Evolutionary conservation across 2,329 filamentous ascomycete genomes (phyloP).

Genomic region (Dactylellina haptotyla): DNA sequence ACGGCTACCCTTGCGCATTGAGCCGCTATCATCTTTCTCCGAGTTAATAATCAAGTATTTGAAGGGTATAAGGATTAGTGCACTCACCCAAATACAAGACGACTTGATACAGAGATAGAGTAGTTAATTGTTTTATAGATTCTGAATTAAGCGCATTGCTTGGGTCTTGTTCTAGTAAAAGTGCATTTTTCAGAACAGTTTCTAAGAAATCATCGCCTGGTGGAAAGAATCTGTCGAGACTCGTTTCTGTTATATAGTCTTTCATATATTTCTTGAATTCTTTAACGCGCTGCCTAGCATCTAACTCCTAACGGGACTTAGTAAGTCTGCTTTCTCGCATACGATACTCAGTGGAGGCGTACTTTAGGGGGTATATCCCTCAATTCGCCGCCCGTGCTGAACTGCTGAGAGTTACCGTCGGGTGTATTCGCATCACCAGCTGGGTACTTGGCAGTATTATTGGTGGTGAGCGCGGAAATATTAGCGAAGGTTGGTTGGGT

Average conservation of each 20-base stretch:
- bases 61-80: slow-evolving; percentile 1
- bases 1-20: slow-evolving; percentile 30
- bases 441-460: not conserved
- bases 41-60: slow-evolving; percentile 18
- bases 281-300: not conserved
- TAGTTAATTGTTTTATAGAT: slow-evolving; percentile 20
- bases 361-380: slow-evolving; percentile 9
- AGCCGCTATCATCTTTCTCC: slow-evolving; percentile 31
- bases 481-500: slow-evolving; percentile 9
- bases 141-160: slow-evolving; percentile 8
- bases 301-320: slow-evolving; percentile 18
- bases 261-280: slow-evolving; percentile 15
- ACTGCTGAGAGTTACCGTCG: slow-evolving; percentile 6
- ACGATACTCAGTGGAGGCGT: not conserved
- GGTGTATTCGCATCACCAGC: slow-evolving; percentile 1
- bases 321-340: slow-evolving; percentile 5
- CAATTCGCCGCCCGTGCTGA: slow-evolving; percentile 17
- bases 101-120: slow-evolving; percentile 28
- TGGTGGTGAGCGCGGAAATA: slow-evolving; percentile 4
- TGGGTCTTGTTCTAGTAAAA: slow-evolving; percentile 20
- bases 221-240: slow-evolving; percentile 20
- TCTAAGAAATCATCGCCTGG: slow-evolving; percentile 18
- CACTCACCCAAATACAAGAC: slow-evolving; percentile 20
- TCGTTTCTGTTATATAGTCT: slow-evolving; percentile 11
- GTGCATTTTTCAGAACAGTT: slow-evolving; percentile 23